Evolutionary conservation across 2,329 filamentous ascomycete genomes (phyloP), one percentile per base, ranked within the genome.

Genomic region (Huntiella decipiens): DNA sequence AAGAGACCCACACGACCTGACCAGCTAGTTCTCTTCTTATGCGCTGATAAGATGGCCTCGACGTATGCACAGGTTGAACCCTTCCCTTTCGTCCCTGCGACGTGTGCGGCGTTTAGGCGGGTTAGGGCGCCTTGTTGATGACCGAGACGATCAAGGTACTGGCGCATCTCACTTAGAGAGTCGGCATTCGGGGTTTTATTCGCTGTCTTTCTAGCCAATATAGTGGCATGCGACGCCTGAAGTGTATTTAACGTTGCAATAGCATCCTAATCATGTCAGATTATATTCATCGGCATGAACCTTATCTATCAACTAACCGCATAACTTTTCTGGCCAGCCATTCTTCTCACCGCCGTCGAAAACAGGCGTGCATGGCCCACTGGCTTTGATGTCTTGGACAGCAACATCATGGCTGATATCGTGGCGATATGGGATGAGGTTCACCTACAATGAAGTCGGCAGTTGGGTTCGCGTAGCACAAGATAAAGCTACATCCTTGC

Each of bases 171-270:
- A 2, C 74, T 73, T 41, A 91, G 76, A 6, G 82, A 66, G 47
- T 68, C 67, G 50, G 74, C 68, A 60, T 91, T 82, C 55, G 82
- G 76, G 22, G 69, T 72, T 51, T 77, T 66, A 15, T 84, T 82
- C 13, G 79, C 80, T 58, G 82, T 82, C 46, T 77, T 72, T 44
- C 91, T 77, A 43, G 79, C 77, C 58, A 93, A 77, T 13, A 95
- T 73, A 44, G 85, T 72, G 42, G 80, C 74, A 58, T 80, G 88
- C 44, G 93, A 92, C 37, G 82, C 85, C 61, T 98, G 91, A 43
- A 96, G 75, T 38, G 83, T 81, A 61, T 96, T 96, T 57, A 96
- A 73, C 35, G 82, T 76, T 53, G 77, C 68, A 52, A 96, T 77
- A 41, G 88, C 91, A 59, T 91, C 85, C 85, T 93, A 53, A n/a